Percentiles rank a stretch among this genome's conserved stretches.
phyloP scores from a whole-genome alignment of 345 rosid species.

The Salix caprea region DNA sequence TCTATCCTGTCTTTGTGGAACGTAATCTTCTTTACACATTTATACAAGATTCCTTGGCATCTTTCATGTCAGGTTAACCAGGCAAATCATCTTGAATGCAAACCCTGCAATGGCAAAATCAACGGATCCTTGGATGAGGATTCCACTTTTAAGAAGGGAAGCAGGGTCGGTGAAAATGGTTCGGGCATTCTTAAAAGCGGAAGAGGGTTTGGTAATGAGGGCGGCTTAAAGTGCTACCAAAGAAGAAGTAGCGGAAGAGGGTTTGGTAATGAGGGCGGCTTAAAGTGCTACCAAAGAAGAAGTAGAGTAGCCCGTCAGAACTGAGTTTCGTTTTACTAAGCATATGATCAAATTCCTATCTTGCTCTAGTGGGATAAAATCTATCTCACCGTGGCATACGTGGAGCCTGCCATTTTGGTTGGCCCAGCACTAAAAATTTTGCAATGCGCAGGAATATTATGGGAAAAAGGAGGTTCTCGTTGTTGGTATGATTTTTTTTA shows the following conservation, averaged over 20 bases:
- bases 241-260: conserved; percentile 12
- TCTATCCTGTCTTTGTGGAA: neutral
- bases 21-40: neutral
- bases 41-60: neutral
- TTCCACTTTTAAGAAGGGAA: conserved; percentile 1
- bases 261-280: neutral
- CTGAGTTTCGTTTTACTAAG: neutral
- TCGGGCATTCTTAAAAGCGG: neutral
- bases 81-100: neutral
- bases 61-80: conserved; percentile 5
- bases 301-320: neutral
- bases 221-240: conserved; percentile 12
- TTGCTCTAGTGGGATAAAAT: neutral
- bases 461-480: neutral
- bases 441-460: neutral
- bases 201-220: neutral
- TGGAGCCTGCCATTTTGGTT: neutral
- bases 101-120: neutral
- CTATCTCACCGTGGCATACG: neutral
- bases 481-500: too few relatives aligned
- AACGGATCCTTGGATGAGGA: conserved; percentile 4
- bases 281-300: conserved; percentile 22
- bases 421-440: neutral
- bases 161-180: neutral
- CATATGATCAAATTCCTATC: neutral